A percentile compares a stretch with the other conserved stretches of the same genome.
Evolutionary conservation across 139 green algal species (phyloP).

Genomic region (Zygnema cylindricum): DNA sequence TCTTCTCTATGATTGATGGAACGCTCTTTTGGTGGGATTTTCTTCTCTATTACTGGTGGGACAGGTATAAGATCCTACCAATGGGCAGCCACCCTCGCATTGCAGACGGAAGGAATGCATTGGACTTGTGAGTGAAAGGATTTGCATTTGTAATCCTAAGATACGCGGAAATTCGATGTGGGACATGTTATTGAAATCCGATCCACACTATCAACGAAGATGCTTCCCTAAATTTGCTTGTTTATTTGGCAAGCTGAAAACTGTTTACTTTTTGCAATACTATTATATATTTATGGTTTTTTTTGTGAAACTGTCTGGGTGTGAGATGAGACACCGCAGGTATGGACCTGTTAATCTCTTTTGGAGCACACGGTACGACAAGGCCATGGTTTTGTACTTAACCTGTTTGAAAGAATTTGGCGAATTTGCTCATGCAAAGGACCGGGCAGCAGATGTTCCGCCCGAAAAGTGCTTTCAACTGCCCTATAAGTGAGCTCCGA

Average conservation of each 20-base stretch:
- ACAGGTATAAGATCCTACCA: conserved; percentile 76
- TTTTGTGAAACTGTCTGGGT: not conserved
- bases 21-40: too few species aligned
- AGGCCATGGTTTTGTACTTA: conserved; percentile 81
- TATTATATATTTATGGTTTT: not conserved
- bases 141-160: not conserved
- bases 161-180: not conserved
- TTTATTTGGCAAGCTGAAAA: not conserved
- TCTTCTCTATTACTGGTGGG: too few species aligned
- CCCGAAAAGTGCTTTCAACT: conserved; percentile 75
- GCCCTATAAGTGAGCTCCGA: conserved; percentile 69
- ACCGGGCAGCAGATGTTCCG: conserved; percentile 61
- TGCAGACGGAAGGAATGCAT: conserved; percentile 71
- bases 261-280: not conserved
- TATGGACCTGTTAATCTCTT: conserved; percentile 90
- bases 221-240: not conserved
- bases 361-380: conserved; percentile 82
- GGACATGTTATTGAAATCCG: not conserved
- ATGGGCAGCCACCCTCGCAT: conserved; percentile 87
- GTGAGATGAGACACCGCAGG: conserved; percentile 17
- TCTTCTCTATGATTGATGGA: too few species aligned
- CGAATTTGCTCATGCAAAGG: conserved; percentile 68
- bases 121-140: conserved; percentile 75
- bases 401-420: conserved; percentile 87
- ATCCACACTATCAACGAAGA: not conserved